Base-by-base conservation (phyloP, 1,139 yeast species). In the Candida tunisiensis region DNA sequence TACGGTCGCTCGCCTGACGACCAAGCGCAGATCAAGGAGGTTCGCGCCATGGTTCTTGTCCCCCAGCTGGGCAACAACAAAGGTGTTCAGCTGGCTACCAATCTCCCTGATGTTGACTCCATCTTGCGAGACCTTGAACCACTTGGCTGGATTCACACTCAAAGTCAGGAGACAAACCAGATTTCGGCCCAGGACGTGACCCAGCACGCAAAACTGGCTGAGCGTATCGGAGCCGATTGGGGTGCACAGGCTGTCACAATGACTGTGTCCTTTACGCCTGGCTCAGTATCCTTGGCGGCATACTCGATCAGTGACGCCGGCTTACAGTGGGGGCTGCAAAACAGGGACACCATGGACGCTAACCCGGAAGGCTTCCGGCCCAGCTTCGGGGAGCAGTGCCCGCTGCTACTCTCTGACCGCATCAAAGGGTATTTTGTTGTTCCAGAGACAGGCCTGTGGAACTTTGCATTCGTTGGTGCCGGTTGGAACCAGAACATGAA, bases 381-480 rank as follows among this genome's bases (percentile, higher is more conserved):
- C 1, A 44, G 52, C 1, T 82, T 69, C 48, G 74, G 79, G 24
- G 58, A 54, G 20, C 64, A 65, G 40, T 65, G 75, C 6, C 94
- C 83, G 43, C 49, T 88, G 35, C 54, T 85, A 18, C 49, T 88
- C 21, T 72, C 94, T 0, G 92, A 77, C 35, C 61, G 74, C 31
- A 63, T 82, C 29, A 62, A 65, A 45, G 98, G 98, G 4, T 75
- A 73, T 34, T 85, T 80, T 49, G 51, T 80, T 54, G 93, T 83
- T 1, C 98, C 99, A 1, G 74, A 69, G 21, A 77, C 77, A 25
- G 73, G 70, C 31, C 49, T 83, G 19, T 88, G 99, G 98, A 88
- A 88, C 48, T 83, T 77, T 47, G 67, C 91, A 3, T 88, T 91
- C 44, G 64, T 82, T 54, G 92, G 95, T 3, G 75, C 92, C 2